A percentile compares a stretch with the other conserved stretches of the same genome.
Evolutionary conservation across 2,329 filamentous ascomycete species (phyloP).

Genomic region (Ramichloridium luteum): DNA sequence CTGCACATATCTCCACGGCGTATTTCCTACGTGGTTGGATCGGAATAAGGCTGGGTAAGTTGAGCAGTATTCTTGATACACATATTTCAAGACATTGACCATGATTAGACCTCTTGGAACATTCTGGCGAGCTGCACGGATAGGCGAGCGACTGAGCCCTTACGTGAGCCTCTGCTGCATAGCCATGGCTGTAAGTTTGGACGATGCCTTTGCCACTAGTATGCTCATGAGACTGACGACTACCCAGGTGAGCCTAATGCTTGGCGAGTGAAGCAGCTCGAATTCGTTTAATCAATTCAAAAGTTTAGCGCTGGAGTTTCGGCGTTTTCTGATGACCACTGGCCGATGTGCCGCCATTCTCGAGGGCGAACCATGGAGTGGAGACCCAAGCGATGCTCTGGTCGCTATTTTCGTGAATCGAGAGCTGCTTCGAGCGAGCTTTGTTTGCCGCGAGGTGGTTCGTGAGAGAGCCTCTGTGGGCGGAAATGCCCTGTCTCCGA

Average conservation of each 20-base stretch:
- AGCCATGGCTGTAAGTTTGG: conserved; percentile 77
- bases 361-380: too few relatives aligned
- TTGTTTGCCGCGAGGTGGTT: too few relatives aligned
- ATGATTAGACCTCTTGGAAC: conserved; percentile 46
- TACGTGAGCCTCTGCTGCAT: conserved; percentile 93
- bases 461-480: too few relatives aligned
- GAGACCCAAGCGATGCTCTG: too few relatives aligned
- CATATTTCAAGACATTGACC: not conserved
- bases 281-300: conserved; percentile 1
- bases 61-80: too few relatives aligned
- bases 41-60: conserved; percentile 78
- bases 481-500: too few relatives aligned
- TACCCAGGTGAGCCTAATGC: conserved; percentile 17
- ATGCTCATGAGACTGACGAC: not conserved
- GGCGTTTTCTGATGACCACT: too few relatives aligned
- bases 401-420: too few relatives aligned
- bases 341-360: too few relatives aligned
- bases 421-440: too few relatives aligned
- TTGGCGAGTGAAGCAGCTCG: conserved; percentile 11
- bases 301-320: conserved; percentile 16
- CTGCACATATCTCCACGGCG: conserved; percentile 81
- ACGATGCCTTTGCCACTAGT: too few relatives aligned
- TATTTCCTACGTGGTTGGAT: conserved; percentile 82
- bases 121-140: conserved; percentile 90
- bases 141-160: conserved; percentile 85